These are phyloP conservation scores for Pulicaria dysenterica DNA, from an alignment of 129 eudicot species.

Conservation along the genomic window DNA sequence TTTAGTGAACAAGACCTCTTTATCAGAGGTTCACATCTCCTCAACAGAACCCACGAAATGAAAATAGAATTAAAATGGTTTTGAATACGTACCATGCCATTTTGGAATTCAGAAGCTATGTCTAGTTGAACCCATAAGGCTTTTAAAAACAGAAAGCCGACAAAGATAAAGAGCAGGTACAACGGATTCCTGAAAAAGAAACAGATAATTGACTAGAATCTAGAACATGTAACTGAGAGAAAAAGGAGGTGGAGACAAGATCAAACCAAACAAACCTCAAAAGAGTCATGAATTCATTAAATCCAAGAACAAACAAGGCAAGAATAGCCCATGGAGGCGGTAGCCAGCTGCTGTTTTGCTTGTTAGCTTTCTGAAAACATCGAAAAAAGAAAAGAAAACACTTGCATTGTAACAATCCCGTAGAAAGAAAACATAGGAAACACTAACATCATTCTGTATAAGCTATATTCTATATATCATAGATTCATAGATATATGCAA, in stretches of 20 bases:
- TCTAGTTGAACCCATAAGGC: slow-evolving; percentile 82
- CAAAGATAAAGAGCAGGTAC: slow-evolving; percentile 58
- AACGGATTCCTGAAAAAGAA: slow-evolving; percentile 70
- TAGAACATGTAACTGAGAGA: neutral
- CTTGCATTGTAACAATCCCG: neutral
- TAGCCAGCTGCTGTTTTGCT: slow-evolving; percentile 67
- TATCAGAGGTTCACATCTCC: neutral
- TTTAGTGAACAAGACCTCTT: neutral
- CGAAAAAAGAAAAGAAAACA: neutral
- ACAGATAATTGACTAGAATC: slow-evolving; percentile 12
- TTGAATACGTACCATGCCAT: slow-evolving; percentile 65
- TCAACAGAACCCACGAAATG: neutral
- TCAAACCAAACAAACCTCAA: slow-evolving; percentile 47
- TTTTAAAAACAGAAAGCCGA: slow-evolving; percentile 56
- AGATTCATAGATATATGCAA: neutral
- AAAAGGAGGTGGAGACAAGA: neutral
- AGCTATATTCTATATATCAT: neutral
- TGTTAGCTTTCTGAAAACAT: slow-evolving; percentile 71
- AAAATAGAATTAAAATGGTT: slow-evolving; percentile 12
- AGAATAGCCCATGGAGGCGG: slow-evolving; percentile 94
- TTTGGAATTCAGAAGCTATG: slow-evolving; percentile 48
- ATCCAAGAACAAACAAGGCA: slow-evolving; percentile 71
- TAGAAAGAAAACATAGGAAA: neutral
- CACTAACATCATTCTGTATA: neutral
- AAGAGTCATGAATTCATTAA: slow-evolving; percentile 81